Evolutionary conservation across 768 basidiomycete genomes (phyloP), one percentile per base, ranked within the genome.

Genomic region (Boletus subparvulus): DNA sequence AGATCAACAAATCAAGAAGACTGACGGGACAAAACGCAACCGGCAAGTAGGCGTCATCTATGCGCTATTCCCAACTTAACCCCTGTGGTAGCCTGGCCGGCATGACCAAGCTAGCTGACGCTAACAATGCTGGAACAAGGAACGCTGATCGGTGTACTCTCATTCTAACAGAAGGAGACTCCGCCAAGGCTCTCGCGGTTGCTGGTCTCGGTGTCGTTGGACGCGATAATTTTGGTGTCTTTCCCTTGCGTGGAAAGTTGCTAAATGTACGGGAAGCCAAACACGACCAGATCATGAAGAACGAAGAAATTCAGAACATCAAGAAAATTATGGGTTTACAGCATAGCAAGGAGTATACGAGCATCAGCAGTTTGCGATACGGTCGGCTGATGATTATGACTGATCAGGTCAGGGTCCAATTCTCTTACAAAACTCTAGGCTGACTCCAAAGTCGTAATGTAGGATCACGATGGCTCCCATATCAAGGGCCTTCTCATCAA

Each of bases 401-500:
- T 5, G 97, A 99, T 87, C 96, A 98, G 84, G 94, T 93, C 51
- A 47, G 59, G 9, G n/a, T 50, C 12, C 11, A 10, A 6, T 30
- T 47, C 5, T 50, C n/a, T 40, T 49, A 19, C 26, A 4, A 41
- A 39, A 43, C 24, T 32, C 40, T 44, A 26, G 16, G 16, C 35
- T 48, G 50, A 45, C 41, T 40, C 45, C 7, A 21, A 36, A 45
- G 9, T 54, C n/a, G 30, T 42, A 6, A 45, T 48, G 4, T 68
- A 97, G 94, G 97, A 99, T 84, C 94, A 98, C 75, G 97, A 99
- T 74, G 97, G 97, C 50, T 98, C 97, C n/a, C 97, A 99, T 75
- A 99, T 99, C 77, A 99, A 99, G 73, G 97, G 97, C n/a, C 83
- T 98, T 9, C 80, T 99, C 47, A 95, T 99, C 77, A 99, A 99